Percentiles rank a stretch among this genome's conserved stretches.
These are phyloP conservation scores for Citrus reticulata DNA, from an alignment of 345 rosid species.

Conservation along the genomic window DNA sequence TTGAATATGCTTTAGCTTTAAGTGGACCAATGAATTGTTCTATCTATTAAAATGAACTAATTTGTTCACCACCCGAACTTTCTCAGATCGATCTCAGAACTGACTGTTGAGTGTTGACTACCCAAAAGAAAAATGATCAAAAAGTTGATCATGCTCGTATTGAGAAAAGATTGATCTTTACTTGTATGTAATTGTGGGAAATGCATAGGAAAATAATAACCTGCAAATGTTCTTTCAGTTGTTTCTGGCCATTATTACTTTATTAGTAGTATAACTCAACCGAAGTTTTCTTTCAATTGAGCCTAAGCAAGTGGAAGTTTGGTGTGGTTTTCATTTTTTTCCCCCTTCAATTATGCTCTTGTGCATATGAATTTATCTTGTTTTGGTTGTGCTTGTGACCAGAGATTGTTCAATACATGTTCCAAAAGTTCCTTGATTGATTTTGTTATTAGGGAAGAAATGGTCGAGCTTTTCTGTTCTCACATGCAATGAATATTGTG, in stretches of 20 bases:
- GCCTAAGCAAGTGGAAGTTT: neutral
- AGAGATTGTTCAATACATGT: neutral
- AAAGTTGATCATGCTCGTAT: neutral
- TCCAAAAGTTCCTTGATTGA: neutral
- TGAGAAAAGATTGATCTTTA: neutral
- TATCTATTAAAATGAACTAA: neutral
- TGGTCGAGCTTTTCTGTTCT: conserved; percentile 39
- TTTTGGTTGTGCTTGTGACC: neutral
- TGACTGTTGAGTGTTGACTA: neutral
- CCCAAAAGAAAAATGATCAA: neutral
- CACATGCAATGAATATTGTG: conserved; percentile 34
- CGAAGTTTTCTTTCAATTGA: neutral
- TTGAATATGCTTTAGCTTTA: neutral
- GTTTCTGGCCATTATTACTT: neutral
- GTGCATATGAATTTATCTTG: neutral
- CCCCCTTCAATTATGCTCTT: neutral
- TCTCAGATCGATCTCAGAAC: neutral
- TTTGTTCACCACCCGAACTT: neutral
- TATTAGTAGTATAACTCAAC: neutral
- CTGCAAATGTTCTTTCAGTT: neutral
- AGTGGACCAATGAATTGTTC: neutral
- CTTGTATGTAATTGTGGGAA: neutral
- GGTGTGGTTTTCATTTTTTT: neutral
- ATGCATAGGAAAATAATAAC: neutral
- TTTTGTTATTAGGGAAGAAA: conserved; percentile 29